Evolutionary conservation across 208 protist species (phyloP), one percentile per base, ranked within the genome.

Genomic region (Leishmania tropica): DNA sequence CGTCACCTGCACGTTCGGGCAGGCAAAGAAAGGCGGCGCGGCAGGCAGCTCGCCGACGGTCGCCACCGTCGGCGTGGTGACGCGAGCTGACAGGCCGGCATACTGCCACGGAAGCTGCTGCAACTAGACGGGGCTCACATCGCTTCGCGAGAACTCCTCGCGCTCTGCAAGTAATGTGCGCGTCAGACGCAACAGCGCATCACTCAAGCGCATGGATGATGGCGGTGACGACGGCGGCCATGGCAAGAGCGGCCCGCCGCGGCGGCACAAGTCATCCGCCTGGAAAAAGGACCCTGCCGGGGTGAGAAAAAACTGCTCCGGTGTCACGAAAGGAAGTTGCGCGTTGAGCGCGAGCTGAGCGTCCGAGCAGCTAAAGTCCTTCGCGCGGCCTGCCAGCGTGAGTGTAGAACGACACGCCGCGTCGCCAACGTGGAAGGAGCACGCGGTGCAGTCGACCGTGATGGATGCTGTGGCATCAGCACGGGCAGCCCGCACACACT

Each of bases 1-100:
- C 85, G 98, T 87, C 80, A 98, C 97, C 75, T 96, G 92, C 40
- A 54, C 48, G n/a, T 53, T 67, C 11, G 62, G 47, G 10, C 37
- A 53, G 0, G 75, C 76, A 31, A 88, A 88, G 40, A 81, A 70
- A 28, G 85, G 84, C 62, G 82, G 65, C 13, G n/a, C 62, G 15
- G 76, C 31, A 21, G 87, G 80, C 64, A 87, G 75, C 2, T 60
- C 51, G 7, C 75, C 45, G 40, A 64, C 76, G 10, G 42, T 62
- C 13, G 74, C 81, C 13, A 74, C 79, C 8, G 51, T 78, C 19
- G 85, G 19, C 15, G 81, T 86, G 68, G 93, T 77, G 35, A 80
- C 42, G 45, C 60, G 64, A 21, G 92, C 77, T 2, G 71, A 31
- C 21, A 94, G 85, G 3, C 83, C 67, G 15, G 88, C 88, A 81